phyloP scores from a whole-genome alignment of 1,139 yeast genomes.

The Yamadazyma spencermartinsiae region DNA sequence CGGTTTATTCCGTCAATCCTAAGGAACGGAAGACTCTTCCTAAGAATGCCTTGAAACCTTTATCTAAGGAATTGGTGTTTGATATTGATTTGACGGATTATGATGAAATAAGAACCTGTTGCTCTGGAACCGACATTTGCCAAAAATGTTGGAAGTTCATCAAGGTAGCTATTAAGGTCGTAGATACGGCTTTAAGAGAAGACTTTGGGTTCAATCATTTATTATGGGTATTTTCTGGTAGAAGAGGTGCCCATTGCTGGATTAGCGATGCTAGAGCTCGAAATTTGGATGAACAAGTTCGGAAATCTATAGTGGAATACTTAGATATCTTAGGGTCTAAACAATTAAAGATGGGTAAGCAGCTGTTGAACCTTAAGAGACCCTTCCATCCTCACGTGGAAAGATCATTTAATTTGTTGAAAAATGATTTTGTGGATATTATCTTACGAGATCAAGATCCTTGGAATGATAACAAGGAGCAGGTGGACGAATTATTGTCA shows the following conservation, averaged over 20 bases:
- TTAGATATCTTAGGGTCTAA: constrained; percentile 71
- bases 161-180: constrained; percentile 77
- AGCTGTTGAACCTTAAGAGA: constrained; percentile 53
- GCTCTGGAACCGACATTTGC: constrained; percentile 84
- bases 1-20: constrained; percentile 86
- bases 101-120: constrained; percentile 91
- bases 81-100: constrained; percentile 98
- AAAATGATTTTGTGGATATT: constrained; percentile 60
- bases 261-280: constrained; percentile 86
- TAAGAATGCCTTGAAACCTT: constrained; percentile 76
- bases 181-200: constrained; percentile 70
- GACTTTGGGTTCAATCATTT: constrained; percentile 89
- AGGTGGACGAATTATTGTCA: constrained; percentile 56
- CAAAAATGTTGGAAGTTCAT: constrained; percentile 92
- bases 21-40: constrained; percentile 78
- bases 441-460: constrained; percentile 86
- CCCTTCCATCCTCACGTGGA: constrained; percentile 90
- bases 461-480: constrained; percentile 44
- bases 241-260: constrained; percentile 99
- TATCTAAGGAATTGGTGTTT: constrained; percentile 84
- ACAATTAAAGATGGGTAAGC: constrained; percentile 32
- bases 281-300: constrained; percentile 63
- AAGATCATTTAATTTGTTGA: constrained; percentile 70
- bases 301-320: constrained; percentile 82
- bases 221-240: constrained; percentile 96